Evolutionary conservation across 2,329 filamentous ascomycete species (phyloP), one percentile per base, ranked within the genome.

Genomic region (Botrytis byssoidea): DNA sequence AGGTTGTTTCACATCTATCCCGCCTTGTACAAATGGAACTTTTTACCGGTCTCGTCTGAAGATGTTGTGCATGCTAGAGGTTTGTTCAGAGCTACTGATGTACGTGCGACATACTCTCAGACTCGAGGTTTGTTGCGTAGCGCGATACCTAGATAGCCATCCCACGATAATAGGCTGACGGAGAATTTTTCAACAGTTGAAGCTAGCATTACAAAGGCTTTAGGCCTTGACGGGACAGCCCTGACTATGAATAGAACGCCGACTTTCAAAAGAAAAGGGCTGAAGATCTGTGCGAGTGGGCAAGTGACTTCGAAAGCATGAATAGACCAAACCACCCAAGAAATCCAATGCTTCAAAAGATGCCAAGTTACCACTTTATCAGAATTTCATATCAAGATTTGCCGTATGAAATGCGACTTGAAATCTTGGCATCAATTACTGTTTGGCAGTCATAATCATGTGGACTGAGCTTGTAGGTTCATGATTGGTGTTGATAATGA

Each of bases 251-350:
- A 68, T 68, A 68, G 37, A 70, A 60, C 20, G 18, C 4, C n/a
- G 0, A 32, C 20, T 61, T 14, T 29, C 20, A 32, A 40, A 57
- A 40, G n/a, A 35, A 51, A 66, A 55, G 46, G 67, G 55, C 55
- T 61, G 67, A 70, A 61, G 55, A 18, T 70, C n/a, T 46, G 55
- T 70, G 37, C 29, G 67, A n/a, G 32, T 57, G n/a, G 48, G n/a
- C n/a, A 57, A 55, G 18, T 42, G 10, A 57, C 7, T 57, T 25
- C 25, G 35, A 57, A 55, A 42, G 66, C 16, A 32, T 68, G 29
- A 57, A 51, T 37, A 57, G 5, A 10, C 7, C 35, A 68, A 57
- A 68, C 35, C 22, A 37, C 20, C 66, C 48, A 57, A 67, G 25
- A 55, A 20, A 55, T 37, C 7, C n/a, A 32, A n/a, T 35, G 32